phyloP scores from a whole-genome alignment of 106 monocot genomes.

The Vanilla planifolia region DNA sequence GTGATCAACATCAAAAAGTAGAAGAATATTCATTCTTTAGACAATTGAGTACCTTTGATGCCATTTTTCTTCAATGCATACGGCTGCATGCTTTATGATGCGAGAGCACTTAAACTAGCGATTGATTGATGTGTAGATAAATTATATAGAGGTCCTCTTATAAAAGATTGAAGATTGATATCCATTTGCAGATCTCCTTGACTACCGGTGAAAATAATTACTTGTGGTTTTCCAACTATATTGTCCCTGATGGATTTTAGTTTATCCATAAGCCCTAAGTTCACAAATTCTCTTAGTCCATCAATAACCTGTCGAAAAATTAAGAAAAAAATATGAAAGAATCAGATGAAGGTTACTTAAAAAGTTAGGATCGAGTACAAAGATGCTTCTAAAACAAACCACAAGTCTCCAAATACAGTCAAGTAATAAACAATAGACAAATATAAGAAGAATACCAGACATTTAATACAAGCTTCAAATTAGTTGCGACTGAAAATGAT shows the following conservation, averaged over 20 bases:
- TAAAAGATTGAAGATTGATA: conserved; percentile 18
- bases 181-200: conserved; percentile 7
- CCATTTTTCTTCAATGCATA: conserved; percentile 25
- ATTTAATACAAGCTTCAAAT: too few relatives aligned
- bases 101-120: conserved; percentile 25
- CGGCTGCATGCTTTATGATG: conserved; percentile 24
- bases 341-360: not conserved
- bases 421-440: too few relatives aligned
- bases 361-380: not conserved
- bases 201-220: conserved; percentile 36
- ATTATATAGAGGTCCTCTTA: conserved; percentile 25
- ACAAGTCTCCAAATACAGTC: too few relatives aligned
- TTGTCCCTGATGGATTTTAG: conserved; percentile 41
- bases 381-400: too few relatives aligned
- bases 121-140: conserved; percentile 30
- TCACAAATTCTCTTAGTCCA: conserved; percentile 45
- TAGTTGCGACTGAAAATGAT: too few relatives aligned
- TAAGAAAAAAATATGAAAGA: not conserved
- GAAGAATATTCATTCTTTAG: too few relatives aligned
- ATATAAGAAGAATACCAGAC: too few relatives aligned
- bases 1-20: too few relatives aligned
- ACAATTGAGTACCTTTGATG: conserved; percentile 27
- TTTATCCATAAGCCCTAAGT: conserved; percentile 30
- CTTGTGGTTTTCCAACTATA: conserved; percentile 38
- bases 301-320: conserved; percentile 59